Evolutionary conservation across 164 flowering plant genomes (phyloP).

Genomic region (Magnolia sinica): DNA sequence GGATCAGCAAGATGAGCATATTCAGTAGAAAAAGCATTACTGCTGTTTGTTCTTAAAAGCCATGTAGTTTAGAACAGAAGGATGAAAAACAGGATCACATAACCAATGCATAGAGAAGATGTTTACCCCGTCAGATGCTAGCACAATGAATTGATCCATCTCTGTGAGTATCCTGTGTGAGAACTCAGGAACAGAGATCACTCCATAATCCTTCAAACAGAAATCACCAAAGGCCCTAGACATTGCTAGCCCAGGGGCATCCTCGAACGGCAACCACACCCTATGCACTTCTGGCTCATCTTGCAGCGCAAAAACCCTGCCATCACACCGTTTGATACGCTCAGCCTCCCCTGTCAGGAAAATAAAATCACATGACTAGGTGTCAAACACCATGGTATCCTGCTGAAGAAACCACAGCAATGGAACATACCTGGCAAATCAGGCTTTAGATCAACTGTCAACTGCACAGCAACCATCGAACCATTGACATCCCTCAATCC

Average conservation of each 20-base stretch:
- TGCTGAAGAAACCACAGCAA: not conserved
- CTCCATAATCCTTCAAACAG: slow-evolving; percentile 92
- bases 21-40: not conserved
- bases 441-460: slow-evolving; percentile 85
- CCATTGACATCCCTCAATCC: slow-evolving; percentile 62
- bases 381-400: not conserved
- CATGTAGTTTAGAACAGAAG: not conserved
- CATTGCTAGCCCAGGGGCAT: slow-evolving; percentile 93
- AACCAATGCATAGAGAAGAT: not conserved
- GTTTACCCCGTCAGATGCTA: slow-evolving; percentile 96
- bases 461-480: slow-evolving; percentile 63
- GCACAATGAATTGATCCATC: slow-evolving; percentile 76
- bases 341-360: slow-evolving; percentile 76
- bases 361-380: not conserved
- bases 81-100: not conserved
- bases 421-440: slow-evolving; percentile 74
- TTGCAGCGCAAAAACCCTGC: slow-evolving; percentile 91
- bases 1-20: not conserved
- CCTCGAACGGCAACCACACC: slow-evolving; percentile 83
- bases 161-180: slow-evolving; percentile 76
- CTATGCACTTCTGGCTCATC: slow-evolving; percentile 92
- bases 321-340: slow-evolving; percentile 82
- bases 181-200: slow-evolving; percentile 82
- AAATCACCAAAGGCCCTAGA: slow-evolving; percentile 98
- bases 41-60: not conserved